Base-by-base conservation (phyloP, 192 early-diverging fungal species). In the Oehlia diaphana region DNA sequence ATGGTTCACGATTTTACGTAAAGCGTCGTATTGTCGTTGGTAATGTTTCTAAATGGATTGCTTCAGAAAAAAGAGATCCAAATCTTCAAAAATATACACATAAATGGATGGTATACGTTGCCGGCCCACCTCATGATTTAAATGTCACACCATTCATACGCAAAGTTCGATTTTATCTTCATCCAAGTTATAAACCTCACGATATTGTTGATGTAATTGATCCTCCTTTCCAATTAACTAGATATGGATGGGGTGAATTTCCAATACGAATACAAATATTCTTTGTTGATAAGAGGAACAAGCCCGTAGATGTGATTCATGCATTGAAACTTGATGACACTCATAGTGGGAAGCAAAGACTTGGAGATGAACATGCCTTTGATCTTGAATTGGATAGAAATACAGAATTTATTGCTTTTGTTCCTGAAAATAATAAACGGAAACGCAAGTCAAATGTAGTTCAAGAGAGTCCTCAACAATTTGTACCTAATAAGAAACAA, bases 201-300 rank as follows among this genome's bases (percentile, higher is more conserved):
- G 92, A 97, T 82, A 90, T 96, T n/a, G 90, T 97, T 8, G 96
- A 97, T 61, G 87, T 97, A 12, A 82, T 82, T 0, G 88, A 90
- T 50, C 89, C 95, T 0, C 94, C 91, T 2, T 96, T 97, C 81
- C 92, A 93, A 75, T 80, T 98, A 72, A 94, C 92, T 19, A 89
- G 96, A n/a, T 92, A 90, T 80, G 97, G 96, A 0, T 98, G 96
- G 96, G 97, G 97, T 44, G 97, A 98, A 83, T 96, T 95, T 69
- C 95, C 95, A 23, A 87, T 97, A 64, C 90, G 94, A 35, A 83
- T 96, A 19, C 92, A 94, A 72, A 63, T 98, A 21, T 92, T 90
- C 78, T 97, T 98, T 84, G 86, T 85, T 9, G 95, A 98, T 84
- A 86, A 86, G 23, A 83, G 90, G 44, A 97, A 97, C 84, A 96